These are phyloP conservation scores for Vickermania ingenoplastis DNA, from an alignment of 208 protist genomes.

Conservation along the genomic window DNA sequence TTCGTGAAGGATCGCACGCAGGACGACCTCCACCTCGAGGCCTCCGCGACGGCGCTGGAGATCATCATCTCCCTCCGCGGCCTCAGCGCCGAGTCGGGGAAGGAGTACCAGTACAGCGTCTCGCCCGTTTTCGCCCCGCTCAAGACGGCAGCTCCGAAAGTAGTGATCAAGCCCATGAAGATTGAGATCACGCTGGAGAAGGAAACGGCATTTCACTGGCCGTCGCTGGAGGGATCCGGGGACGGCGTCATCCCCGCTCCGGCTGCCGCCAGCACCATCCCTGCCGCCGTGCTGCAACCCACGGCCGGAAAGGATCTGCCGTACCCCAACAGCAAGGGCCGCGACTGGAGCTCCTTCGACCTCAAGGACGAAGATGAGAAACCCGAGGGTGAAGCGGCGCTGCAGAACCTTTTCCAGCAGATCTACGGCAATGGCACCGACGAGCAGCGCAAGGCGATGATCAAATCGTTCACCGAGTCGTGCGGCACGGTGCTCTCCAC, in stretches of 20 bases:
- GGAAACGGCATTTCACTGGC: conserved; percentile 53
- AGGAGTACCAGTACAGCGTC: conserved; percentile 57
- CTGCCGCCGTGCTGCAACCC: conserved; percentile 7
- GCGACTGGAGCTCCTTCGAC: conserved; percentile 70
- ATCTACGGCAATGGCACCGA: conserved; percentile 90
- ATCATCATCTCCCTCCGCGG: conserved; percentile 45
- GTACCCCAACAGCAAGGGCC: conserved; percentile 77
- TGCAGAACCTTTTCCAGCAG: conserved; percentile 90
- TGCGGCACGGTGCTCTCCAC: conserved; percentile 94
- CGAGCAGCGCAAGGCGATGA: conserved; percentile 90
- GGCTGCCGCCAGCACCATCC: background rate
- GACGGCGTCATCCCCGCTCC: conserved; percentile 1
- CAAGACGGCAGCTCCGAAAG: conserved; percentile 4
- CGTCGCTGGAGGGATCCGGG: conserved; percentile 34
- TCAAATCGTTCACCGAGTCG: conserved; percentile 93
- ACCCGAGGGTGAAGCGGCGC: conserved; percentile 81
- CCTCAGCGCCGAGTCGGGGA: conserved; percentile 40
- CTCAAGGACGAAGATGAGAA: conserved; percentile 81
- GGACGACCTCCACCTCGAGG: conserved; percentile 43
- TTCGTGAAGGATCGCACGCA: conserved; percentile 68
- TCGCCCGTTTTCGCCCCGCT: conserved; percentile 58
- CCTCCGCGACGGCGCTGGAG: conserved; percentile 22
- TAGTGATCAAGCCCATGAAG: conserved; percentile 78
- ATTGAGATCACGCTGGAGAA: conserved; percentile 69
- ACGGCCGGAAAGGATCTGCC: conserved; percentile 33